Conservation (phyloP, 2,329 filamentous ascomycete genomes). For the Colletotrichum caudatum region DNA sequence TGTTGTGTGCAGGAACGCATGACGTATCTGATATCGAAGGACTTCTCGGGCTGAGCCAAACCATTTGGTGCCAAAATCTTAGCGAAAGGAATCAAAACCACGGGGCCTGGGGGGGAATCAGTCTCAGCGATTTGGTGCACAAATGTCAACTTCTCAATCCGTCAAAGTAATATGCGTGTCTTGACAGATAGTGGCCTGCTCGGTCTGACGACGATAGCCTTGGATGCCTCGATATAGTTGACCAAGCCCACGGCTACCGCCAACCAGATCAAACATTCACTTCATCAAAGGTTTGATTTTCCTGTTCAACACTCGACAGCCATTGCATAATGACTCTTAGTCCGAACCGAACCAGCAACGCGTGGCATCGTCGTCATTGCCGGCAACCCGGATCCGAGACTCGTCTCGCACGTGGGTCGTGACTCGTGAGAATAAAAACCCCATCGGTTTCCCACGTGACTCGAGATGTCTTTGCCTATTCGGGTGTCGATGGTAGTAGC, state of each 20-base stretch:
- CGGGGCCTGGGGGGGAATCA: not conserved
- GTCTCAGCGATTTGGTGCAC: not conserved
- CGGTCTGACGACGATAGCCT: not conserved
- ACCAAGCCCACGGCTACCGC: not conserved
- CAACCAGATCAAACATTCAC: not conserved
- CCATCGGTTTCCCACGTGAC: slow-evolving; percentile 2
- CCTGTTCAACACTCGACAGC: not conserved
- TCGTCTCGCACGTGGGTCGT: not conserved
- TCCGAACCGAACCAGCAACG: not conserved
- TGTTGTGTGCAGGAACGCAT: not conserved
- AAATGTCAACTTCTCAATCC: too few relatives aligned
- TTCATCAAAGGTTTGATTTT: not conserved
- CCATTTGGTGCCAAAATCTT: not conserved
- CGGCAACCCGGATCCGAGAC: not conserved
- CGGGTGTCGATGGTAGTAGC: too few relatives aligned
- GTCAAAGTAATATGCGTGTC: not conserved
- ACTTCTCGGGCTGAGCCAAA: not conserved
- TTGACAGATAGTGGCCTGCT: too few relatives aligned
- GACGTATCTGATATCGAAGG: not conserved
- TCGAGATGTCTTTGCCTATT: not conserved
- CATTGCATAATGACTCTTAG: not conserved
- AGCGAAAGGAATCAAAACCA: not conserved
- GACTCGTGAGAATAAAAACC: not conserved
- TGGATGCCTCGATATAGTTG: not conserved
- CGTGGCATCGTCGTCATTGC: slow-evolving; percentile 1